These are phyloP conservation scores for Astraeus odoratus DNA, from an alignment of 768 basidiomycete genomes.

Conservation along the genomic window DNA sequence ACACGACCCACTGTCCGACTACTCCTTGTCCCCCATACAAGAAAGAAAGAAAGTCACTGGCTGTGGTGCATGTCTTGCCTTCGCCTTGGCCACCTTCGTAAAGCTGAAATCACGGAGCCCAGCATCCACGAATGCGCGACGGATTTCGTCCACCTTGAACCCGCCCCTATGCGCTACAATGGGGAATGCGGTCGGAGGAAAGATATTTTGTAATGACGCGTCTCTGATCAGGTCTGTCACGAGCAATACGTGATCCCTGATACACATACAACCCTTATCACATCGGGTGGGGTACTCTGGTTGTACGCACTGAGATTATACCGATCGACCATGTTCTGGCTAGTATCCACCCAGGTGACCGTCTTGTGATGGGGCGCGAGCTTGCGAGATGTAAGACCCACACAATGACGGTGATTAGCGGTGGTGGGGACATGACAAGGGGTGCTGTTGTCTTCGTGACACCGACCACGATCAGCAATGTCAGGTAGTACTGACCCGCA, in stretches of 20 bases:
- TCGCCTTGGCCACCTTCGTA: conserved; percentile 25
- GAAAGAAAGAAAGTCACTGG: conserved; percentile 49
- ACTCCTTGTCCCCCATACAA: conserved; percentile 37
- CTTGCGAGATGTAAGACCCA: conserved; percentile 58
- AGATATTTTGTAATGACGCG: conserved; percentile 17
- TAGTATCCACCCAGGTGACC: conserved; percentile 73
- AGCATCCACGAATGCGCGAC: conserved; percentile 43
- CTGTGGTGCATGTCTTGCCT: conserved; percentile 26
- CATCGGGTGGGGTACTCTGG: conserved; percentile 56
- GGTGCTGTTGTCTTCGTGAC: not conserved
- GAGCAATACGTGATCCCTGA: conserved; percentile 43
- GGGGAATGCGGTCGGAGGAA: conserved; percentile 31
- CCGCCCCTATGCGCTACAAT: conserved; percentile 52
- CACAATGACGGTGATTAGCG: too few species aligned
- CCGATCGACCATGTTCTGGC: conserved; percentile 57
- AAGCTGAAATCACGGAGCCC: conserved; percentile 43
- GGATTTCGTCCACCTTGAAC: conserved; percentile 43
- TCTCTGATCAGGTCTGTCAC: conserved; percentile 45
- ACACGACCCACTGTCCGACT: conserved; percentile 6
- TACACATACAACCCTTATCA: conserved; percentile 56
- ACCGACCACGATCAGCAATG: too few species aligned
- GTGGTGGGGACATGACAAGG: not conserved
- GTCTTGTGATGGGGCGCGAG: conserved; percentile 53
- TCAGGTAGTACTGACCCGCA: conserved; percentile 41
- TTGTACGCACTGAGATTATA: conserved; percentile 53